Percentiles rank a stretch among this genome's conserved stretches.
Conservation (phyloP, 805 yeast species). For the Cyberlindnera petersonii region DNA sequence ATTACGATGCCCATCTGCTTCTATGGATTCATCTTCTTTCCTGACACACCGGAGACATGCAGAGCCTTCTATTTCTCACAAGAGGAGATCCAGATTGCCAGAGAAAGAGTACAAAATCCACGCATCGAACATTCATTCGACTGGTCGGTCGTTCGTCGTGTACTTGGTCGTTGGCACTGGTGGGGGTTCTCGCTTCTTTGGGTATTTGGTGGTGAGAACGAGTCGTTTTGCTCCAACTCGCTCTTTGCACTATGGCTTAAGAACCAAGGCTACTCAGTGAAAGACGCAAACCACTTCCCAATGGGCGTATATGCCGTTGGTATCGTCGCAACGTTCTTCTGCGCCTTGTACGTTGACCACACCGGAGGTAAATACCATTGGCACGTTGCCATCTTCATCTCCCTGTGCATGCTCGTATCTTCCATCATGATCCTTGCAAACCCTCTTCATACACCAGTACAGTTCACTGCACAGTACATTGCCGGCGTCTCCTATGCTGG, state of each 20-base stretch:
- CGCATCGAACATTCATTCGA: conserved; percentile 35
- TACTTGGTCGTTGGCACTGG: conserved; percentile 52
- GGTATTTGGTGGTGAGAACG: conserved; percentile 48
- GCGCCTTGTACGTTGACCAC: conserved; percentile 42
- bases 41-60: conserved; percentile 54
- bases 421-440: conserved; percentile 43
- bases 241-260: conserved; percentile 46
- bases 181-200: conserved; percentile 50
- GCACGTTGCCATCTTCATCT: conserved; percentile 45
- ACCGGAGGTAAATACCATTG: conserved; percentile 44
- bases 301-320: conserved; percentile 54
- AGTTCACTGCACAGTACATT: conserved; percentile 53
- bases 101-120: conserved; percentile 38
- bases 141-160: conserved; percentile 38
- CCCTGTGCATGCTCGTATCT: conserved; percentile 39
- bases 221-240: conserved; percentile 43
- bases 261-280: conserved; percentile 36
- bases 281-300: conserved; percentile 48
- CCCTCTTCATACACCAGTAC: conserved; percentile 36
- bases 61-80: conserved; percentile 36
- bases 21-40: conserved; percentile 55
- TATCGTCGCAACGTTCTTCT: conserved; percentile 39
- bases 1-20: conserved; percentile 55
- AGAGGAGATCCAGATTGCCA: conserved; percentile 40
- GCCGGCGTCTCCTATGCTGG: conserved; percentile 56